Percentiles rank a stretch among this genome's conserved stretches.
Conservation (phyloP, 805 yeast species). For the Pichia insulana region DNA sequence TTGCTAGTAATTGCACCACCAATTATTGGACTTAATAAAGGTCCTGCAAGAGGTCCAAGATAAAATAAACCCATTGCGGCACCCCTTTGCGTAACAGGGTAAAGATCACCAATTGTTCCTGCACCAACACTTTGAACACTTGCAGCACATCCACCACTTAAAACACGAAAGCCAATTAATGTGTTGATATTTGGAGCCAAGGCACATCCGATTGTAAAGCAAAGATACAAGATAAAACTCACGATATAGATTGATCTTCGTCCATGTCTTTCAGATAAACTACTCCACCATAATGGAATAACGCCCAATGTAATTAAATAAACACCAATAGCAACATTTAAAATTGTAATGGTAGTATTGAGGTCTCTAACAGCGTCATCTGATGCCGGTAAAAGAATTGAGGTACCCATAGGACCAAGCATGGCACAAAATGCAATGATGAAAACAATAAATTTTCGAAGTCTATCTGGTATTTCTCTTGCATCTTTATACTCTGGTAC, state of each 20-base stretch:
- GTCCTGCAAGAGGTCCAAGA: constrained; percentile 76
- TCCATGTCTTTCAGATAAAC: constrained; percentile 66
- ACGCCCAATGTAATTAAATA: constrained; percentile 67
- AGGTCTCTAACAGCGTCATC: constrained; percentile 47
- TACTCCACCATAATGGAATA: constrained; percentile 86
- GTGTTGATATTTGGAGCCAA: constrained; percentile 50
- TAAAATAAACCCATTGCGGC: constrained; percentile 72
- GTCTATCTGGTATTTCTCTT: constrained; percentile 42
- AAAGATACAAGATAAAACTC: constrained; percentile 54
- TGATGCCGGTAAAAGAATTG: constrained; percentile 74
- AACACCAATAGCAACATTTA: constrained; percentile 74
- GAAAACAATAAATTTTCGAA: constrained; percentile 49
- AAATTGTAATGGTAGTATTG: constrained; percentile 48
- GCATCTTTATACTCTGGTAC: constrained; percentile 72
- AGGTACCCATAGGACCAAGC: constrained; percentile 86
- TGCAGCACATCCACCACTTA: constrained; percentile 76
- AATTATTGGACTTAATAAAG: constrained; percentile 66
- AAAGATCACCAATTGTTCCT: constrained; percentile 75
- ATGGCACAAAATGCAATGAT: constrained; percentile 67
- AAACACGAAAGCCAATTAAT: constrained; percentile 59
- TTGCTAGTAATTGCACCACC: constrained; percentile 61
- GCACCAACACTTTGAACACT: constrained; percentile 88
- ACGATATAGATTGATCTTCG: constrained; percentile 64
- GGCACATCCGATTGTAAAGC: constrained; percentile 67
- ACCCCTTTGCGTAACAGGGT: constrained; percentile 60